These are phyloP conservation scores for Fragosphaeria purpurea DNA, from an alignment of 2,329 filamentous ascomycete genomes.

Conservation along the genomic window DNA sequence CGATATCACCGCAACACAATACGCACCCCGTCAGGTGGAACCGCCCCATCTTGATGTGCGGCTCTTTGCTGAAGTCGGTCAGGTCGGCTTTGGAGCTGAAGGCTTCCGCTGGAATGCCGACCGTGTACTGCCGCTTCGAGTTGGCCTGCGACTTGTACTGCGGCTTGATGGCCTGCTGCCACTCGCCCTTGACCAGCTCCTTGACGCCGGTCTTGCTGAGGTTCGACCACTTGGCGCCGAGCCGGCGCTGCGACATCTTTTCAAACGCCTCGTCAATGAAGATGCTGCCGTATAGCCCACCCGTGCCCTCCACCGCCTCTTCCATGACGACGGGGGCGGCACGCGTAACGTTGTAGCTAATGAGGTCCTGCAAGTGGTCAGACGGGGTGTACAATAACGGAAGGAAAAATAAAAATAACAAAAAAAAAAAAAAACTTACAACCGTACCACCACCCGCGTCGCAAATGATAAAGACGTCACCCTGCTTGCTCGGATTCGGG, in stretches of 20 bases:
- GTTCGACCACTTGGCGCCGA: conserved; percentile 35
- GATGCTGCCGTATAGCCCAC: conserved; percentile 39
- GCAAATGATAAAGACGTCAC: conserved; percentile 18
- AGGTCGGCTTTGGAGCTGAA: conserved; percentile 6
- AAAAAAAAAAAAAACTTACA: conserved; percentile 11
- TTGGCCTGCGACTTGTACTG: conserved; percentile 24
- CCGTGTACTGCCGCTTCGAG: conserved; percentile 5
- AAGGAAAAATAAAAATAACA: too few relatives aligned
- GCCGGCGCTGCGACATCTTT: conserved; percentile 32
- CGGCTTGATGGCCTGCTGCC: conserved; percentile 25
- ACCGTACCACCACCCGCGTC: conserved; percentile 24
- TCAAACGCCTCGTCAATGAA: conserved; percentile 40
- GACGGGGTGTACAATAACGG: too few relatives aligned
- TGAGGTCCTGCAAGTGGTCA: conserved; percentile 25
- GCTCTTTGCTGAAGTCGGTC: conserved; percentile 6
- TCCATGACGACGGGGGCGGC: conserved; percentile 27
- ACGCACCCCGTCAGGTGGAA: conserved; percentile 23
- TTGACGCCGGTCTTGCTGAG: conserved; percentile 31
- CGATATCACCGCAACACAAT: too few relatives aligned
- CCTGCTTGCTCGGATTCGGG: conserved; percentile 6
- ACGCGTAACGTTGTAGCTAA: conserved; percentile 36
- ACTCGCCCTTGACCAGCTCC: conserved; percentile 34
- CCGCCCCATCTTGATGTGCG: conserved; percentile 7
- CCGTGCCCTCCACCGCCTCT: conserved; percentile 39
- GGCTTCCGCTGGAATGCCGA: conserved; percentile 10